Evolutionary conservation across 495 filamentous ascomycete genomes (phyloP).

Genomic region (Aspergillus saccharolyticus): DNA sequence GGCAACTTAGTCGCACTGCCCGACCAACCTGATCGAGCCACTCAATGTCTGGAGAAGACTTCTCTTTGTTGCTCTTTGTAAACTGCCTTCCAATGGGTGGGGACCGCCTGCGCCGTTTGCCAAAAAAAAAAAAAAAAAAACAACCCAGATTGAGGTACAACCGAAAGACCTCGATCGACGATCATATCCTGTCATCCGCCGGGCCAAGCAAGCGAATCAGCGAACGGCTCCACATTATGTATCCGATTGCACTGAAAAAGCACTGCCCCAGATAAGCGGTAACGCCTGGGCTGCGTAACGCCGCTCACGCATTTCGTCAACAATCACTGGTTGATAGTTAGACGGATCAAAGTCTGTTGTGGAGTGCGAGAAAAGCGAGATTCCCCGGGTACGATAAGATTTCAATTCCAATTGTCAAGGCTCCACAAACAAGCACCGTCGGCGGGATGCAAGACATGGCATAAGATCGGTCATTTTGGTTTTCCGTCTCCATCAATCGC

Average conservation of each 20-base stretch:
- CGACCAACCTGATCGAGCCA: not conserved
- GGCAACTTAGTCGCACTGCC: slow-evolving; percentile 2
- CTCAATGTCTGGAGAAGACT: too few relatives aligned
- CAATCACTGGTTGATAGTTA: slow-evolving; percentile 9
- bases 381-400: slow-evolving; percentile 17
- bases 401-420: slow-evolving; percentile 9
- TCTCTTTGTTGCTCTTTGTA: not conserved
- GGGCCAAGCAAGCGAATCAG: not conserved
- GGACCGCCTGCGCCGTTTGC: not conserved
- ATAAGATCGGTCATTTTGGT: not conserved
- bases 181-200: not conserved
- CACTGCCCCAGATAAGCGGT: not conserved
- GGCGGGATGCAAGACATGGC: not conserved
- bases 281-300: slow-evolving; percentile 7
- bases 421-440: slow-evolving; percentile 1
- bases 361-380: slow-evolving; percentile 7
- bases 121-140: not conserved
- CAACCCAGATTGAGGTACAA: not conserved
- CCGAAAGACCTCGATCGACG: not conserved
- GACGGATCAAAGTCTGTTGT: slow-evolving; percentile 13
- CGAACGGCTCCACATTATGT: slow-evolving; percentile 16
- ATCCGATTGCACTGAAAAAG: slow-evolving; percentile 9
- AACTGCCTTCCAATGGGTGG: not conserved
- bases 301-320: slow-evolving; percentile 8
- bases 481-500: not conserved